A percentile compares a stretch with the other conserved stretches of the same genome.
Evolutionary conservation across 2,329 filamentous ascomycete species (phyloP).

Genomic region (Stagonosporopsis rhizophila): DNA sequence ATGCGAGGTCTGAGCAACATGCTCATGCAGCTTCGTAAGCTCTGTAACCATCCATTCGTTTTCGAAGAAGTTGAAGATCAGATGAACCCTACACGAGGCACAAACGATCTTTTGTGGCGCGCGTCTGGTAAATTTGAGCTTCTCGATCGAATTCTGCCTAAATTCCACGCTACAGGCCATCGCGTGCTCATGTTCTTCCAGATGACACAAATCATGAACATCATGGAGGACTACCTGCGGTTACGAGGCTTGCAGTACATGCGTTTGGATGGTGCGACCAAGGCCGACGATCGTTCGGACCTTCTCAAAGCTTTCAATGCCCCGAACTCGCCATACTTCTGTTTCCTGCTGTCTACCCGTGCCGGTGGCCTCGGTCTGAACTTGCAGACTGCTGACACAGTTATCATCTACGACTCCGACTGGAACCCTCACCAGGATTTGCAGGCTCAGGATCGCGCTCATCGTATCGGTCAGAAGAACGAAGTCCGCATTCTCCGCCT

Average conservation of each 20-base stretch:
- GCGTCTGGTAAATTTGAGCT: constrained; percentile 97
- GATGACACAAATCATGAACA: constrained; percentile 99
- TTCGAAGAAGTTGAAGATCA: constrained; percentile 98
- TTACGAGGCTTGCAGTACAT: constrained; percentile 84
- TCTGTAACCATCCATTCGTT: constrained; percentile 98
- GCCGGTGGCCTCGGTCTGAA: constrained; percentile 98
- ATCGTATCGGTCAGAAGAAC: constrained; percentile 99
- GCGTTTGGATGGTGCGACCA: constrained; percentile 94
- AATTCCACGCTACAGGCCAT: constrained; percentile 90
- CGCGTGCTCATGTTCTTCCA: constrained; percentile 99
- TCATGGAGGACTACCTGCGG: constrained; percentile 97
- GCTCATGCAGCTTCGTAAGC: constrained; percentile 98
- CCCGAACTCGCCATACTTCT: constrained; percentile 90
- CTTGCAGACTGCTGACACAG: constrained; percentile 95
- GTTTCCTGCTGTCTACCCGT: constrained; percentile 97
- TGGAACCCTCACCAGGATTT: constrained; percentile 99
- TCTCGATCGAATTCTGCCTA: constrained; percentile 88
- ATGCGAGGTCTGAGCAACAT: constrained; percentile 98
- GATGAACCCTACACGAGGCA: constrained; percentile 88
- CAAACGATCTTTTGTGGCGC: constrained; percentile 94
- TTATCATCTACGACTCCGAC: constrained; percentile 99
- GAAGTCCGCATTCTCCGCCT: constrained; percentile 95
- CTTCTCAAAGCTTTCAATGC: constrained; percentile 89
- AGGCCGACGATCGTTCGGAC: constrained; percentile 95
- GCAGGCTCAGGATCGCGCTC: constrained; percentile 98